Percentiles rank a stretch among this genome's conserved stretches.
These are phyloP conservation scores for Penicillium griseofulvum DNA, from an alignment of 2,329 filamentous ascomycete species.

Conservation along the genomic window DNA sequence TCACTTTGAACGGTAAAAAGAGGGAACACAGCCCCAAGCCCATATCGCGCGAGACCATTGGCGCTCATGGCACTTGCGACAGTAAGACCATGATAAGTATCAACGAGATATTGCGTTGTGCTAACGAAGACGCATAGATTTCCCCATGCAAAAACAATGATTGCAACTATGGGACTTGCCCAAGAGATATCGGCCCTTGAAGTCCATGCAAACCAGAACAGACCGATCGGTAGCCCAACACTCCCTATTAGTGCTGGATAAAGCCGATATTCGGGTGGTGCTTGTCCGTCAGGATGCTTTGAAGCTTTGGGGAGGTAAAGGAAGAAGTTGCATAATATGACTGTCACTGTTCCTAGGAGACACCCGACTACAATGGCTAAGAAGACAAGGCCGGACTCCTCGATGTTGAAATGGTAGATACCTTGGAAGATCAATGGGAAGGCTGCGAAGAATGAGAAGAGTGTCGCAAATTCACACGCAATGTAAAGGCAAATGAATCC, in stretches of 20 bases:
- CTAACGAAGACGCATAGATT: constrained; percentile 21
- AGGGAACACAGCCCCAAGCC: constrained; percentile 17
- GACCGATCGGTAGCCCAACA: constrained; percentile 15
- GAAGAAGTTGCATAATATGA: constrained; percentile 16
- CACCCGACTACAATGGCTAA: constrained; percentile 76
- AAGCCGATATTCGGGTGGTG: constrained; percentile 17
- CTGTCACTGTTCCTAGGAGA: constrained; percentile 48
- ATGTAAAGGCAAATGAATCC: constrained; percentile 67
- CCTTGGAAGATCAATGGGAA: constrained; percentile 76
- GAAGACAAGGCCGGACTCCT: constrained; percentile 71
- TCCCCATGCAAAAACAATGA: constrained; percentile 20
- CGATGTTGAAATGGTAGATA: constrained; percentile 54
- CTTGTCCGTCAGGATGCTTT: not conserved
- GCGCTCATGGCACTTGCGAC: constrained; percentile 22
- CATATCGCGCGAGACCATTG: constrained; percentile 20
- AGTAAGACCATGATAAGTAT: constrained; percentile 17
- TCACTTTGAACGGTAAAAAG: constrained; percentile 21
- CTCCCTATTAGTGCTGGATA: constrained; percentile 21
- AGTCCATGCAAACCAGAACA: constrained; percentile 24
- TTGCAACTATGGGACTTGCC: constrained; percentile 14
- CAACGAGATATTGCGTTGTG: constrained; percentile 18
- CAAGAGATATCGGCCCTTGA: constrained; percentile 9
- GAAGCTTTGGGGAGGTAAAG: constrained; percentile 11
- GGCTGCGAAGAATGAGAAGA: constrained; percentile 83
- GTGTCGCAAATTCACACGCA: constrained; percentile 71